A percentile compares a stretch with the other conserved stretches of the same genome.
phyloP scores from a whole-genome alignment of 2,329 filamentous ascomycete species.

The Sodiomyces alkalinus region DNA sequence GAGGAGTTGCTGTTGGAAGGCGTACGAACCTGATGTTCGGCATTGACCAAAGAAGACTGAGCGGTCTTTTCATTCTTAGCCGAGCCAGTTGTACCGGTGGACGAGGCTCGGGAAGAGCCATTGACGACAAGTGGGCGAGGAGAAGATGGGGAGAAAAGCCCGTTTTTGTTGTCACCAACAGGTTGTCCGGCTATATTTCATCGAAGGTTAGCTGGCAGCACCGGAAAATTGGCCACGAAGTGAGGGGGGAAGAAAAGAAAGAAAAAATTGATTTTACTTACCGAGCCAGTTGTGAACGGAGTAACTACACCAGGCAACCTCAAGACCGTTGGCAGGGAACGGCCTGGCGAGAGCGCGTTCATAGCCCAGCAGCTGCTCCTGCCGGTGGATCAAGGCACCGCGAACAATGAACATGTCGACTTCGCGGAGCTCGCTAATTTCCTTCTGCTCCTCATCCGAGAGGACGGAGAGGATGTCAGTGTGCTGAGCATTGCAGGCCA shows the following conservation, averaged over 20 bases:
- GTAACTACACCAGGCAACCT: constrained; percentile 11
- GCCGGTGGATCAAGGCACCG: constrained; percentile 18
- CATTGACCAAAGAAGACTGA: too few relatives aligned
- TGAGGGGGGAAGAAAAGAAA: not conserved
- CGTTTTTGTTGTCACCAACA: constrained; percentile 1
- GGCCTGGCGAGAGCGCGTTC: not conserved
- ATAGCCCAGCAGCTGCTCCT: constrained; percentile 9
- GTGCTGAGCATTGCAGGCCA: constrained; percentile 12
- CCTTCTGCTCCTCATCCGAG: constrained; percentile 11
- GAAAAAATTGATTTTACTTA: constrained; percentile 9
- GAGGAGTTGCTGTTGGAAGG: too few relatives aligned
- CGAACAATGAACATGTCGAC: constrained; percentile 14
- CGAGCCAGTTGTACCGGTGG: too few relatives aligned
- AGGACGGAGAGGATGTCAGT: constrained; percentile 14
- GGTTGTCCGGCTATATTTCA: constrained; percentile 2
- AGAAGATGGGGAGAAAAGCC: too few relatives aligned
- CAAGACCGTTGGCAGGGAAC: constrained; percentile 10
- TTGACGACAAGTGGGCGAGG: too few relatives aligned
- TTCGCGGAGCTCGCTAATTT: constrained; percentile 15
- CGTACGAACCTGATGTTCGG: too few relatives aligned
- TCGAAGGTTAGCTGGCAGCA: too few relatives aligned
- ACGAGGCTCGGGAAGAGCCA: too few relatives aligned
- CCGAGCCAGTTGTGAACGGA: constrained; percentile 21
- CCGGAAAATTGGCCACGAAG: too few relatives aligned
- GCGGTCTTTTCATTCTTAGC: too few relatives aligned